Conservation (phyloP, 2,329 filamentous ascomycete genomes). For the Penicillium sp. region DNA sequence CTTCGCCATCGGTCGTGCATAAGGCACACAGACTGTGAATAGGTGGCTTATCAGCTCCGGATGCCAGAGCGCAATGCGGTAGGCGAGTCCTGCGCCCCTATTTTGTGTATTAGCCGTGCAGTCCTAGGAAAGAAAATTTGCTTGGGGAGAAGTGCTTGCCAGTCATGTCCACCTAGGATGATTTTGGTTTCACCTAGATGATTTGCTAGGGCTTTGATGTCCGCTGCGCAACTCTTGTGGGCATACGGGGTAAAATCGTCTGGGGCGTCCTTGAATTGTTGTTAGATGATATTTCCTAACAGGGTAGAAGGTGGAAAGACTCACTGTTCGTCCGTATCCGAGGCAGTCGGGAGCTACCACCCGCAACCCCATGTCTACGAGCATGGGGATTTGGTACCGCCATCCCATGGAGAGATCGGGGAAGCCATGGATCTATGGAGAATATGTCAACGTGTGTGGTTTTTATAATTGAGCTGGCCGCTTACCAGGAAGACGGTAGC, state of each 20-base stretch:
- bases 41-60: slow-evolving; percentile 71
- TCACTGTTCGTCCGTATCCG: slow-evolving; percentile 76
- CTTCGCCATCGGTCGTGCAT: slow-evolving; percentile 53
- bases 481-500: slow-evolving; percentile 57
- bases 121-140: not conserved
- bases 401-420: slow-evolving; percentile 82
- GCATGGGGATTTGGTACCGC: slow-evolving; percentile 81
- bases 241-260: slow-evolving; percentile 63
- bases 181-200: slow-evolving; percentile 59
- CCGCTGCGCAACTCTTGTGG: slow-evolving; percentile 69
- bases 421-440: slow-evolving; percentile 67
- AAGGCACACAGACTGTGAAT: slow-evolving; percentile 81
- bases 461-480: not conserved
- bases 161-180: slow-evolving; percentile 89
- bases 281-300: slow-evolving; percentile 20
- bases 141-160: slow-evolving; percentile 43
- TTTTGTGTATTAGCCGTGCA: not conserved
- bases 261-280: slow-evolving; percentile 56
- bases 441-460: not conserved
- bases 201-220: slow-evolving; percentile 70
- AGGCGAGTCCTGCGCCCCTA: slow-evolving; percentile 74
- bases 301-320: slow-evolving; percentile 3
- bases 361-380: slow-evolving; percentile 69
- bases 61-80: slow-evolving; percentile 71
- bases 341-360: slow-evolving; percentile 85